phyloP scores from a whole-genome alignment of 805 yeast species.

The Nakazawaea ambrosiae region DNA sequence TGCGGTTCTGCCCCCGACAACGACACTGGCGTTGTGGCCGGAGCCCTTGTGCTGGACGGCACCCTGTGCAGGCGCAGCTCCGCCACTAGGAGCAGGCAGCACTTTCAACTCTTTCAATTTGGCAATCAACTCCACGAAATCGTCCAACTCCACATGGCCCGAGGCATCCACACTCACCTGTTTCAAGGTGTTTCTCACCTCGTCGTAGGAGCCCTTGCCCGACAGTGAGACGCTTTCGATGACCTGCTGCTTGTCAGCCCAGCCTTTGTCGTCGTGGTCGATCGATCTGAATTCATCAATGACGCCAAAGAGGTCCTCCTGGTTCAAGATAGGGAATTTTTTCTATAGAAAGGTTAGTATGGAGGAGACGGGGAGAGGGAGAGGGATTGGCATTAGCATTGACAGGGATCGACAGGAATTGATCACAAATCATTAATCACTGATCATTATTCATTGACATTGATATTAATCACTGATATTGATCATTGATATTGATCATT shows the following conservation, averaged over 20 bases:
- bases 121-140: constrained; percentile 78
- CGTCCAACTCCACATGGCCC: constrained; percentile 95
- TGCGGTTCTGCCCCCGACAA: constrained; percentile 77
- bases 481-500: too few relatives aligned
- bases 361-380: background rate
- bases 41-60: constrained; percentile 31
- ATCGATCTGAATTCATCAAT: constrained; percentile 83
- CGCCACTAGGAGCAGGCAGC: constrained; percentile 16
- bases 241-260: constrained; percentile 86
- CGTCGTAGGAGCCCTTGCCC: constrained; percentile 83
- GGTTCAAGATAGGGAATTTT: constrained; percentile 80
- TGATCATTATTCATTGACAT: too few relatives aligned
- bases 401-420: background rate
- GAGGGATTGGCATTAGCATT: too few relatives aligned
- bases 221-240: constrained; percentile 73
- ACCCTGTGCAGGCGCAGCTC: constrained; percentile 15
- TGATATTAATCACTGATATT: too few relatives aligned
- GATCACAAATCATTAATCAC: background rate
- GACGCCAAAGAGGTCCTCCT: constrained; percentile 77
- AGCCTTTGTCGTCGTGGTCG: constrained; percentile 89
- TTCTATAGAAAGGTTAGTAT: constrained; percentile 34
- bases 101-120: constrained; percentile 55
- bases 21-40: constrained; percentile 58
- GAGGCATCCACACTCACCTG: constrained; percentile 91
- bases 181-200: constrained; percentile 89